phyloP scores from a whole-genome alignment of 2,329 filamentous ascomycete species.

The Arthrobotrys musiformis region DNA sequence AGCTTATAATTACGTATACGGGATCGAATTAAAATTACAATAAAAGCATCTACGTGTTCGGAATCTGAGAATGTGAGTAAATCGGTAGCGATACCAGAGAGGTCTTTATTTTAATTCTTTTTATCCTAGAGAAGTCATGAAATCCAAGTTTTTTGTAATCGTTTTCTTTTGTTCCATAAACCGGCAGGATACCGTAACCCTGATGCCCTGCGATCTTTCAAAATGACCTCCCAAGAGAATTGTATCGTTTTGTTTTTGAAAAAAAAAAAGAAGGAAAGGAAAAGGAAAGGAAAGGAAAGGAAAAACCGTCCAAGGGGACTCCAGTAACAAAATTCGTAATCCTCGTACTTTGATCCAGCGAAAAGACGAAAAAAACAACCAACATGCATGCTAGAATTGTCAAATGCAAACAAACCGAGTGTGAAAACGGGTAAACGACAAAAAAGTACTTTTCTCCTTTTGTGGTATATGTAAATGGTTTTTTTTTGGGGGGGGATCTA shows the following conservation, averaged over 20 bases:
- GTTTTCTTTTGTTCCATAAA: background rate
- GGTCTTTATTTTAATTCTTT: background rate
- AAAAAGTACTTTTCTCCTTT: constrained; percentile 36
- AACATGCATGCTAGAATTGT: background rate
- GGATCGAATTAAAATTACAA: too few relatives aligned
- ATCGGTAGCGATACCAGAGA: constrained; percentile 13
- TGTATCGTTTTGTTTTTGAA: too few relatives aligned
- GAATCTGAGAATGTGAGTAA: background rate
- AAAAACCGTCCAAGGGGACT: constrained; percentile 2
- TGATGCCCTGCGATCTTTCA: constrained; percentile 24
- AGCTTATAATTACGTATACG: too few relatives aligned
- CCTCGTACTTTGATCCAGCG: background rate
- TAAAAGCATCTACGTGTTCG: too few relatives aligned
- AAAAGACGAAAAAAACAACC: constrained; percentile 1
- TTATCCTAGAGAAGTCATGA: background rate
- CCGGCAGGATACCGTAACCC: constrained; percentile 12
- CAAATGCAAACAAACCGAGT: background rate
- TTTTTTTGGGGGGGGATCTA: too few relatives aligned
- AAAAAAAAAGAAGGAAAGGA: background rate
- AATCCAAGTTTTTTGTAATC: background rate
- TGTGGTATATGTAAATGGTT: constrained; percentile 11
- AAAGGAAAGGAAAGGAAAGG: background rate
- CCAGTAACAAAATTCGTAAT: background rate
- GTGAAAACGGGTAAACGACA: background rate
- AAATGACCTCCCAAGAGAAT: constrained; percentile 19